These are phyloP conservation scores for Pigoraptor vietnamica DNA, from an alignment of 78 protist species.

Conservation along the genomic window DNA sequence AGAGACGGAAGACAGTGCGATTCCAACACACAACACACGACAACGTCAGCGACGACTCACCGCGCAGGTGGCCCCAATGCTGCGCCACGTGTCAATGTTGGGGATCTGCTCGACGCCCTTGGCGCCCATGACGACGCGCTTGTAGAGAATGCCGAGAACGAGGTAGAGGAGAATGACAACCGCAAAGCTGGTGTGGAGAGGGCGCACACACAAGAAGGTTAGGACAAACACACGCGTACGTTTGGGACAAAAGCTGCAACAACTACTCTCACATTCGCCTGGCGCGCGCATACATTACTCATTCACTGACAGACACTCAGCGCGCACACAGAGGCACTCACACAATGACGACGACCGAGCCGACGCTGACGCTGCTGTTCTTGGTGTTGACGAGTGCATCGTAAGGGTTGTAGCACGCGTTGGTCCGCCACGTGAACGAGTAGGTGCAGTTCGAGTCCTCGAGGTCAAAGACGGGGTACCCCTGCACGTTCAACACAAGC, in stretches of 20 bases:
- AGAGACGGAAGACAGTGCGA: too few species aligned
- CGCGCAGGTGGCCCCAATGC: background rate
- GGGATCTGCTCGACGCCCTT: background rate
- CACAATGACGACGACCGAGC: background rate
- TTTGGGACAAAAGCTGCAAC: too few species aligned
- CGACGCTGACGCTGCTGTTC: background rate
- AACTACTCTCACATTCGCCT: too few species aligned
- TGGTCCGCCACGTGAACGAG: background rate
- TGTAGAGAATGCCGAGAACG: background rate
- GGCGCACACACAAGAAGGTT: background rate
- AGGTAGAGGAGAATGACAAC: background rate
- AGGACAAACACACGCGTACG: background rate
- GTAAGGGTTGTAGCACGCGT: background rate
- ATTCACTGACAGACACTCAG: too few species aligned
- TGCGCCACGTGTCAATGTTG: background rate
- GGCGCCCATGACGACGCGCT: background rate
- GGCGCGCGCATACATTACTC: too few species aligned
- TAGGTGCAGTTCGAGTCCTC: background rate
- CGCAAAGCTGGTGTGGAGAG: background rate
- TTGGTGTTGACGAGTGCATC: background rate
- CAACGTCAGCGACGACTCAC: too few species aligned
- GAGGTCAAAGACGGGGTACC: background rate
- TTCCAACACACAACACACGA: too few species aligned
- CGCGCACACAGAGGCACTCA: background rate
- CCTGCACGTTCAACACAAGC: background rate